phyloP scores from a whole-genome alignment of 495 filamentous ascomycete species.

The Daldinia loculata region DNA sequence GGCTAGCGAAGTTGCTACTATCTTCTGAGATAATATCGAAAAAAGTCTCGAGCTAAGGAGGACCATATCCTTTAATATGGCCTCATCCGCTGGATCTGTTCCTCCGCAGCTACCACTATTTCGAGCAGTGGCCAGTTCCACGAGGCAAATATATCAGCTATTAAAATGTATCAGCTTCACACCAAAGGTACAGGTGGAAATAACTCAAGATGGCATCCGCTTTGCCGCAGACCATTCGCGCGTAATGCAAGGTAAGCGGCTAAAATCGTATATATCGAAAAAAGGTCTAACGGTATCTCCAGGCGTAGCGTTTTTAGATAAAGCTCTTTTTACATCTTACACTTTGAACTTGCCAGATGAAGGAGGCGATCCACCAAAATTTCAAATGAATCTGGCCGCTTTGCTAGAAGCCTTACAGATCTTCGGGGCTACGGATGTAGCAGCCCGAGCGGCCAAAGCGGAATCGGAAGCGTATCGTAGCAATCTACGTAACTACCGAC shows the following conservation, averaged over 20 bases:
- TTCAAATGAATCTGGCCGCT: constrained; percentile 85
- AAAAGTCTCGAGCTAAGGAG: constrained; percentile 1
- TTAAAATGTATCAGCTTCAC: constrained; percentile 88
- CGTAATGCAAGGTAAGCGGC: constrained; percentile 78
- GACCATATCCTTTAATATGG: constrained; percentile 17
- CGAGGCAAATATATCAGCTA: constrained; percentile 86
- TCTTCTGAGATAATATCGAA: constrained; percentile 1
- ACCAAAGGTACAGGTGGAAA: constrained; percentile 81
- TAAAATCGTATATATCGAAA: neutral
- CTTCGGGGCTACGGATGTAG: constrained; percentile 78
- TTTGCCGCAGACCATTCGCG: constrained; percentile 86
- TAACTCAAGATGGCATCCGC: constrained; percentile 81
- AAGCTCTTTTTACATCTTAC: constrained; percentile 86
- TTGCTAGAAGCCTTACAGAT: constrained; percentile 95
- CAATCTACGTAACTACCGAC: constrained; percentile 63
- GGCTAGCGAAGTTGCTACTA: constrained; percentile 4
- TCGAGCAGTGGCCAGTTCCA: constrained; percentile 83
- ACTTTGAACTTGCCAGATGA: constrained; percentile 59
- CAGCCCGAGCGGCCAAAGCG: constrained; percentile 60
- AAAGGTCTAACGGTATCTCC: constrained; percentile 17
- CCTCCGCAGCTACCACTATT: constrained; percentile 65
- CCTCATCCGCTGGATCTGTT: constrained; percentile 15
- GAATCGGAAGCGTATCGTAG: constrained; percentile 61
- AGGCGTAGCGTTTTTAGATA: constrained; percentile 85
- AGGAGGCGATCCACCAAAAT: constrained; percentile 56